A percentile compares a stretch with the other conserved stretches of the same genome.
Evolutionary conservation across 352 stramenopile species (phyloP).

Genomic region (Pythium pyrilobum): DNA sequence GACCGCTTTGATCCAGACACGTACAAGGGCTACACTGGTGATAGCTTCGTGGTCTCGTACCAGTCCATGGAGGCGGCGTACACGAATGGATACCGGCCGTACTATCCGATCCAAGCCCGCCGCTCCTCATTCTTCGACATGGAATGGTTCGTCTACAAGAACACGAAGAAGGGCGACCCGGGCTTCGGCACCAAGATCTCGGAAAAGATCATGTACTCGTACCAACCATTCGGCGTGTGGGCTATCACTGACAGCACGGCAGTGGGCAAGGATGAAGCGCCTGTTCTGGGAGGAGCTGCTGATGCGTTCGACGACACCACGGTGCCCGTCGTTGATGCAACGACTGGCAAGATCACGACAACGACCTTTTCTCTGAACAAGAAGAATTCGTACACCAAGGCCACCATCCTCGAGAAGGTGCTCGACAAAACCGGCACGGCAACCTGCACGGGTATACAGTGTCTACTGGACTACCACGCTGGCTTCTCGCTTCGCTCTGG

Average conservation of each 20-base stretch:
- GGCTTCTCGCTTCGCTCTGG: slow-evolving; percentile 37
- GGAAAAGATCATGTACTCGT: slow-evolving; percentile 46
- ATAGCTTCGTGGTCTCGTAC: slow-evolving; percentile 41
- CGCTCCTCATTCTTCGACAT: slow-evolving; percentile 89
- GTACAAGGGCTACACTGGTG: slow-evolving; percentile 38
- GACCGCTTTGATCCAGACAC: slow-evolving; percentile 39
- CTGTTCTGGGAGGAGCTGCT: slow-evolving; percentile 27
- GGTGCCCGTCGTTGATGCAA: slow-evolving; percentile 34
- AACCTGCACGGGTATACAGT: slow-evolving; percentile 32
- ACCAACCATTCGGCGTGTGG: slow-evolving; percentile 78
- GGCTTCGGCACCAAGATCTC: slow-evolving; percentile 55
- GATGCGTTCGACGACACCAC: slow-evolving; percentile 29
- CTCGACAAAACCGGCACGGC: slow-evolving; percentile 21
- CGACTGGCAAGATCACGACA: slow-evolving; percentile 24
- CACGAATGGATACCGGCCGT: slow-evolving; percentile 65
- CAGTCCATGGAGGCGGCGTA: slow-evolving; percentile 65
- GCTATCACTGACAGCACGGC: slow-evolving; percentile 40
- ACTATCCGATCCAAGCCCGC: slow-evolving; percentile 77
- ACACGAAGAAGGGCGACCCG: slow-evolving; percentile 28
- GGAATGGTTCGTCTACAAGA: slow-evolving; percentile 75
- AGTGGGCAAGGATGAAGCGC: slow-evolving; percentile 21
- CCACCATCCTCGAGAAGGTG: slow-evolving; percentile 46
- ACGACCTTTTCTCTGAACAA: slow-evolving; percentile 27
- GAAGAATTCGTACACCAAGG: slow-evolving; percentile 39
- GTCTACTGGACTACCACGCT: slow-evolving; percentile 50